These are phyloP conservation scores for Effrenium voratum DNA, from an alignment of 73 alveolate species.

Conservation along the genomic window DNA sequence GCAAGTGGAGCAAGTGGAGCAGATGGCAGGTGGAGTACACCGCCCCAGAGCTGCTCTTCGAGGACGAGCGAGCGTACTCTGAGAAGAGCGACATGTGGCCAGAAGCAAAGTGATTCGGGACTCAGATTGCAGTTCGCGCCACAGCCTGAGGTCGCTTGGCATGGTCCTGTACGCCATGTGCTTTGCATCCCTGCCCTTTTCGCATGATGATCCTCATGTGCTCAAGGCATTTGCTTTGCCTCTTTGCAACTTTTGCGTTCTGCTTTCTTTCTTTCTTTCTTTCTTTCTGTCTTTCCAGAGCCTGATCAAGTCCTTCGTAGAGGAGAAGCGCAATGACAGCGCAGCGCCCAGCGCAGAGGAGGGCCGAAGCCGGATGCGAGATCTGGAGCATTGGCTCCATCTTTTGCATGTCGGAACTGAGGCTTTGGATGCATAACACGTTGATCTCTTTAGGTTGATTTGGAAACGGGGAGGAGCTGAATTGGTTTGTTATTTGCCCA, in stretches of 20 bases:
- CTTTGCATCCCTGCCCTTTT: slow-evolving; percentile 84
- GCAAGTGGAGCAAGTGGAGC: too few relatives aligned
- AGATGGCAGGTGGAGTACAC: slow-evolving; percentile 70
- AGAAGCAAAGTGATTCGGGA: neutral
- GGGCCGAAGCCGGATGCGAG: neutral
- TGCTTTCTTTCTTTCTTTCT: too few relatives aligned
- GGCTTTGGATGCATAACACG: too few relatives aligned
- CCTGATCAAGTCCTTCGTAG: slow-evolving; percentile 74
- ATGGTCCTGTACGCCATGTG: slow-evolving; percentile 92
- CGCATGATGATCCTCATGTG: slow-evolving; percentile 83
- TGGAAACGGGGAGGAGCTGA: too few relatives aligned
- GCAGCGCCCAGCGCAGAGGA: slow-evolving; percentile 86
- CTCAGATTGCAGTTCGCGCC: neutral
- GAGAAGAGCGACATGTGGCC: slow-evolving; percentile 94
- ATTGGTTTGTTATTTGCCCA: too few relatives aligned
- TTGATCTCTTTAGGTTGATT: too few relatives aligned
- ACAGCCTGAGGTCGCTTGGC: slow-evolving; percentile 66
- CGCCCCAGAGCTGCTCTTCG: slow-evolving; percentile 27
- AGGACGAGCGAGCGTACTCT: slow-evolving; percentile 52
- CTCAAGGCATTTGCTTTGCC: neutral
- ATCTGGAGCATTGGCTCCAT: too few relatives aligned
- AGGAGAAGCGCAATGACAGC: slow-evolving; percentile 50
- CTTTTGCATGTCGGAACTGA: too few relatives aligned
- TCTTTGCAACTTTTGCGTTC: too few relatives aligned
- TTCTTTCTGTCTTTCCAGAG: neutral